Conservation (phyloP, 768 basidiomycete genomes). For the Saitozyma podzolica region DNA sequence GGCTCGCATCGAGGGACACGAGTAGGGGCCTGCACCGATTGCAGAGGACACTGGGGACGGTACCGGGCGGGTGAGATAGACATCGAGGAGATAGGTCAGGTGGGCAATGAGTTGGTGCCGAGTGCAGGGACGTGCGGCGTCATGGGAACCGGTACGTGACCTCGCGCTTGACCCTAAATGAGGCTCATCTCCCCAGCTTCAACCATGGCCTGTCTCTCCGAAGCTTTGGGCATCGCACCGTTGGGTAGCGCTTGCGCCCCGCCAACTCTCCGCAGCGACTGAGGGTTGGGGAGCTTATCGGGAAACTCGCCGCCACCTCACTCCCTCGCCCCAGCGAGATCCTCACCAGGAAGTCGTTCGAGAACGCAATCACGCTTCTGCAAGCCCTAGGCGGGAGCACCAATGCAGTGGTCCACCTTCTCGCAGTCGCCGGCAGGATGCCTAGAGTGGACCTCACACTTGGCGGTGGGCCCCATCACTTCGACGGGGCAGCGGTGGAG, state of each 20-base stretch:
- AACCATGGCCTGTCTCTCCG: constrained; percentile 45
- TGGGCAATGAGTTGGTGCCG: constrained; percentile 41
- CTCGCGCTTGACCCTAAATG: too few species aligned
- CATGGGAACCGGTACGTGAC: too few species aligned
- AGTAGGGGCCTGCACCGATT: constrained; percentile 47
- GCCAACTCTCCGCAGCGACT: constrained; percentile 35
- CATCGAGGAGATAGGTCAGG: constrained; percentile 37
- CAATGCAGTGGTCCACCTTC: constrained; percentile 26
- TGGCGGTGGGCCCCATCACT: too few species aligned
- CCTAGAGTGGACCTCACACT: constrained; percentile 73
- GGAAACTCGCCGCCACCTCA: constrained; percentile 21
- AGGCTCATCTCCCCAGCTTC: constrained; percentile 42
- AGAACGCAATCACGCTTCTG: constrained; percentile 93
- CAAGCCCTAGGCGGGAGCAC: constrained; percentile 63
- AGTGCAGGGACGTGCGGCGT: too few species aligned
- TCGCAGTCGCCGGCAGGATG: constrained; percentile 20
- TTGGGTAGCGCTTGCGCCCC: constrained; percentile 40
- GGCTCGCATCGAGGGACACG: constrained; percentile 32
- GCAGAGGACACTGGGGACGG: constrained; percentile 36
- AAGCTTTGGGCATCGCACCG: constrained; percentile 40
- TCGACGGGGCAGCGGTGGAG: not conserved
- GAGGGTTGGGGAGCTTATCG: constrained; percentile 36
- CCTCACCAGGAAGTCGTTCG: constrained; percentile 91
- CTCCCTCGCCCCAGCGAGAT: constrained; percentile 69
- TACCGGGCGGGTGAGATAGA: constrained; percentile 42